Percentiles rank a stretch among this genome's conserved stretches.
Conservation (phyloP, 2,329 filamentous ascomycete genomes). For the Cercospora sp. region DNA sequence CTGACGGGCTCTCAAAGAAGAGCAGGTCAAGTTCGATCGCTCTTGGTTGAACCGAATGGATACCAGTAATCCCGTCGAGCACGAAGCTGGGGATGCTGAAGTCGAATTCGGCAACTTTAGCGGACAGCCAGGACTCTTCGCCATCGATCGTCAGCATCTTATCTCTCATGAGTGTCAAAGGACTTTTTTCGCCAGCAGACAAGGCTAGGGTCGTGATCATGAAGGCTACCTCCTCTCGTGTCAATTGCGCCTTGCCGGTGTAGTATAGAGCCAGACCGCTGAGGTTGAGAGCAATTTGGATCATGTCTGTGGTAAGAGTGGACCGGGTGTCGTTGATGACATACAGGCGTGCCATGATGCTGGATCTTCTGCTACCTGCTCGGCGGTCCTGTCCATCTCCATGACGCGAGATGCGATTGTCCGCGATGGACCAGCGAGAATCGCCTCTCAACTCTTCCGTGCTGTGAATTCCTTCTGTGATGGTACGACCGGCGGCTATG, state of each 20-base stretch:
- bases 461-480: background rate
- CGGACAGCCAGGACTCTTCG: background rate
- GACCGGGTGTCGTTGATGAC: constrained; percentile 10
- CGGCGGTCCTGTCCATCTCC: background rate
- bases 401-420: constrained; percentile 5
- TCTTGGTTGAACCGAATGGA: background rate
- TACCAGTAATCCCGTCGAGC: background rate
- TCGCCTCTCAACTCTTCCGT: background rate
- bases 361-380: background rate
- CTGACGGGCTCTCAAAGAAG: background rate
- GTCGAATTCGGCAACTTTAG: background rate
- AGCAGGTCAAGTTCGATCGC: constrained; percentile 3
- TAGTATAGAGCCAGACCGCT: constrained; percentile 6
- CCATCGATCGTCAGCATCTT: background rate
- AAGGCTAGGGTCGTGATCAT: background rate
- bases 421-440: constrained; percentile 2
- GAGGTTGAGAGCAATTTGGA: constrained; percentile 6
- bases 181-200: constrained; percentile 6
- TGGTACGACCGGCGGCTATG: background rate
- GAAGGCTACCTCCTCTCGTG: background rate
- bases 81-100: background rate
- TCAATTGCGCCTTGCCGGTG: background rate
- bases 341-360: constrained; percentile 8
- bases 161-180: background rate
- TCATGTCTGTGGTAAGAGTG: background rate